phyloP scores from a whole-genome alignment of 2,329 filamentous ascomycete species.

The Sporothrix euskadiensis region DNA sequence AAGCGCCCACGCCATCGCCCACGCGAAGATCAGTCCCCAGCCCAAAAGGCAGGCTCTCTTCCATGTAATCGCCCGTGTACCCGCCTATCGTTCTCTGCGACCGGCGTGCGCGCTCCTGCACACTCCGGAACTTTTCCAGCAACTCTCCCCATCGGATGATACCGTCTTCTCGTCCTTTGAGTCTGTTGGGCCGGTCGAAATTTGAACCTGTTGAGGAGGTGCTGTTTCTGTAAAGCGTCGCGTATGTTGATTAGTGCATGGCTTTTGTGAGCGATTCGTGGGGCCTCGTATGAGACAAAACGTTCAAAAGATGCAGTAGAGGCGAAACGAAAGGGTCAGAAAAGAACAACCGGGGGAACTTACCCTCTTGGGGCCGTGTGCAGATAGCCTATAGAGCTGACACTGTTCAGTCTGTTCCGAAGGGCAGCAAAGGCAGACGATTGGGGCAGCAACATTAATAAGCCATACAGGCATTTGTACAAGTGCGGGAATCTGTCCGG shows the following conservation, averaged over 20 bases:
- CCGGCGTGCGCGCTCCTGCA: slow-evolving; percentile 82
- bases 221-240: slow-evolving; percentile 43
- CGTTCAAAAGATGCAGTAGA: not conserved
- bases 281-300: not conserved
- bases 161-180: slow-evolving; percentile 79
- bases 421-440: slow-evolving; percentile 95
- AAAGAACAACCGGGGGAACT: slow-evolving; percentile 42
- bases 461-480: slow-evolving; percentile 96
- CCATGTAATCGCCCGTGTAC: slow-evolving; percentile 43
- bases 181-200: slow-evolving; percentile 72
- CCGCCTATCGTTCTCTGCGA: slow-evolving; percentile 61
- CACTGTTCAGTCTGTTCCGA: slow-evolving; percentile 94
- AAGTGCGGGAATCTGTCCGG: slow-evolving; percentile 92
- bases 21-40: slow-evolving; percentile 42
- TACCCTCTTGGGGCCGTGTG: slow-evolving; percentile 80
- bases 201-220: slow-evolving; percentile 53
- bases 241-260: not conserved
- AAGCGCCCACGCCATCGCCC: slow-evolving; percentile 44
- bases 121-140: slow-evolving; percentile 88
- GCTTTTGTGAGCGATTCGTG: not conserved
- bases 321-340: not conserved
- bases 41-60: slow-evolving; percentile 49
- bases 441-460: slow-evolving; percentile 97
- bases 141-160: slow-evolving; percentile 90
- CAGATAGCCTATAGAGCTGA: slow-evolving; percentile 93